Percentiles rank a stretch among this genome's conserved stretches.
These are phyloP conservation scores for Yarrowia sp. DNA, from an alignment of 805 yeast genomes.

Conservation along the genomic window DNA sequence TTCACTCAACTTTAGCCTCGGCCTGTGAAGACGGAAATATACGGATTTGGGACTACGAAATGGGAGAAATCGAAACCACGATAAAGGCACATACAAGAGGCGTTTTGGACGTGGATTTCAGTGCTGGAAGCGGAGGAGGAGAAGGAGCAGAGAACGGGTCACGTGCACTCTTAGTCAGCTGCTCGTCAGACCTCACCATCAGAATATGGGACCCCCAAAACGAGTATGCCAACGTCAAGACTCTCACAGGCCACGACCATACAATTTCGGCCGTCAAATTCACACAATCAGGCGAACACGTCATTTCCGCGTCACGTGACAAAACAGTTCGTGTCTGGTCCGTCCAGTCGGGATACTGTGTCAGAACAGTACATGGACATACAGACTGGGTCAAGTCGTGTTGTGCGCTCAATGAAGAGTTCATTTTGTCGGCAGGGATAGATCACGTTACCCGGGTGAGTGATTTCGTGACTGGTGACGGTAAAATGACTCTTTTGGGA, in stretches of 20 bases:
- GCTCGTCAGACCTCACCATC: constrained; percentile 52
- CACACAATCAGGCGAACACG: constrained; percentile 48
- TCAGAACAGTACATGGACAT: constrained; percentile 68
- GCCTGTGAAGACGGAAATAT: constrained; percentile 73
- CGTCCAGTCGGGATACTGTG: constrained; percentile 60
- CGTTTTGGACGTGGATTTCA: constrained; percentile 57
- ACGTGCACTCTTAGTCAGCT: constrained; percentile 43
- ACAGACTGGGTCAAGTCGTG: constrained; percentile 82
- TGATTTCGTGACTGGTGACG: constrained; percentile 63
- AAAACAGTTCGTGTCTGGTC: constrained; percentile 82
- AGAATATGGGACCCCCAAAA: constrained; percentile 65
- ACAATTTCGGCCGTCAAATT: constrained; percentile 65
- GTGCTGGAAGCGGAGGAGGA: too few relatives aligned
- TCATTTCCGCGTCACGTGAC: constrained; percentile 79
- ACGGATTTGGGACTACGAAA: constrained; percentile 68
- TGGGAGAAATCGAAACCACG: constrained; percentile 56
- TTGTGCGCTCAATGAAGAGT: constrained; percentile 41
- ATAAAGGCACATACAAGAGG: constrained; percentile 74
- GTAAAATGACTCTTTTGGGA: constrained; percentile 63
- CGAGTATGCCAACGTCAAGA: constrained; percentile 52
- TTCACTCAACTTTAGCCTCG: constrained; percentile 58
- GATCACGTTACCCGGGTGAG: constrained; percentile 72
- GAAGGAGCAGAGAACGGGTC: too few relatives aligned
- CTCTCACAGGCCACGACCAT: constrained; percentile 83
- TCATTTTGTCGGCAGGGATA: constrained; percentile 67